These are phyloP conservation scores for Austropuccinia psidii DNA, from an alignment of 1,284 basidiomycete species.

Conservation along the genomic window DNA sequence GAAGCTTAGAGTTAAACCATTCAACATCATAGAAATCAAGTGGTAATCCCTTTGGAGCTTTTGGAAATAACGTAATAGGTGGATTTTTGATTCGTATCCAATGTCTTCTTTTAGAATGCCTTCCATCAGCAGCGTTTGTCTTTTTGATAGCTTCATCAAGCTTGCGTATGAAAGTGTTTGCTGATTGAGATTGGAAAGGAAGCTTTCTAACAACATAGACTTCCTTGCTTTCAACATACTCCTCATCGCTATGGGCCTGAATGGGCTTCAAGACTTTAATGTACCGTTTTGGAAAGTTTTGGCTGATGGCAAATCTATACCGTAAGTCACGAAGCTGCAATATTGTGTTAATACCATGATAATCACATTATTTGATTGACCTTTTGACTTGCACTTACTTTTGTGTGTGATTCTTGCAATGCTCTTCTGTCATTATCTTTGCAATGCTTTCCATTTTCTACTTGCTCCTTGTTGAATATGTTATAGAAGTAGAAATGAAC, in stretches of 20 bases:
- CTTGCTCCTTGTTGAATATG: too few relatives aligned
- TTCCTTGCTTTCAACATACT: background rate
- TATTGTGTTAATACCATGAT: too few relatives aligned
- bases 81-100: background rate
- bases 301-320: background rate
- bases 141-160: background rate
- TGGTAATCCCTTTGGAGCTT: background rate
- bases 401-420: too few relatives aligned
- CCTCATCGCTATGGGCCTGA: constrained; percentile 2
- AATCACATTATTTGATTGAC: too few relatives aligned
- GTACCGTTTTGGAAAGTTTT: background rate
- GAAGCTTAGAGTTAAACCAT: background rate
- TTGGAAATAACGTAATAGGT: background rate
- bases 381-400: too few relatives aligned
- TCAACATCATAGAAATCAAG: background rate
- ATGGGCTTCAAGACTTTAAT: background rate
- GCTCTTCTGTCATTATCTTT: too few relatives aligned
- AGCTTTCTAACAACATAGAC: background rate
- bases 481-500: too few relatives aligned
- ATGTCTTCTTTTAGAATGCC: background rate
- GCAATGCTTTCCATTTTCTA: too few relatives aligned
- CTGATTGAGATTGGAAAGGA: background rate
- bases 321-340: background rate
- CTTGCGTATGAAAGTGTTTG: background rate
- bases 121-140: background rate